A percentile compares a stretch with the other conserved stretches of the same genome.
Evolutionary conservation across 2,329 filamentous ascomycete species (phyloP).

Genomic region (Paraconiothyrium sp.): DNA sequence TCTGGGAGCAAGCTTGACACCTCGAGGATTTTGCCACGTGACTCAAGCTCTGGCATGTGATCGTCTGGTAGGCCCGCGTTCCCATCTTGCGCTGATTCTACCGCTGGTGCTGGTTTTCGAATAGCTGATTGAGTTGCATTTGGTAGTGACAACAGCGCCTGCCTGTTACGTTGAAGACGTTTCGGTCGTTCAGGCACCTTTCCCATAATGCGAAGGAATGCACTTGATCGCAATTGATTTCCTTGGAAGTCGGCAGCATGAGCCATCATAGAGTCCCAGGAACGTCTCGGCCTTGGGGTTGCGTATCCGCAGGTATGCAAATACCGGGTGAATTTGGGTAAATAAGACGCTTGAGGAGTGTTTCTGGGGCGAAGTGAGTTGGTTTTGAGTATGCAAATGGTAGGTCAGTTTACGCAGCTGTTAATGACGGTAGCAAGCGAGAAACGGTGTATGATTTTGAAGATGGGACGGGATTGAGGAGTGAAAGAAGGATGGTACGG

Average conservation of each 20-base stretch:
- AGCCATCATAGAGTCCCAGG: slow-evolving; percentile 25
- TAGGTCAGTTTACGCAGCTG: neutral
- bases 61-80: neutral
- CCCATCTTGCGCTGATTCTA: neutral
- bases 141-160: neutral
- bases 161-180: slow-evolving; percentile 27
- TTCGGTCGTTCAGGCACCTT: slow-evolving; percentile 36
- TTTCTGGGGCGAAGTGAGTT: neutral
- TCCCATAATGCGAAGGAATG: slow-evolving; percentile 36
- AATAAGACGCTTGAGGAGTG: neutral
- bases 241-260: slow-evolving; percentile 35
- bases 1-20: neutral
- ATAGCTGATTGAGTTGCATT: neutral
- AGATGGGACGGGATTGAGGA: neutral
- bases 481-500: neutral
- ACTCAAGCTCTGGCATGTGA: neutral
- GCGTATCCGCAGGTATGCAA: neutral
- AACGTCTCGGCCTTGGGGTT: neutral
- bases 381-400: neutral
- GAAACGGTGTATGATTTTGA: neutral
- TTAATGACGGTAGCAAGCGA: neutral
- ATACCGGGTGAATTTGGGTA: neutral
- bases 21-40: neutral
- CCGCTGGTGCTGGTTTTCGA: neutral
- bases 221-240: slow-evolving; percentile 35